phyloP scores from a whole-genome alignment of 2,329 filamentous ascomycete genomes.

The Ophiostoma ulmi region DNA sequence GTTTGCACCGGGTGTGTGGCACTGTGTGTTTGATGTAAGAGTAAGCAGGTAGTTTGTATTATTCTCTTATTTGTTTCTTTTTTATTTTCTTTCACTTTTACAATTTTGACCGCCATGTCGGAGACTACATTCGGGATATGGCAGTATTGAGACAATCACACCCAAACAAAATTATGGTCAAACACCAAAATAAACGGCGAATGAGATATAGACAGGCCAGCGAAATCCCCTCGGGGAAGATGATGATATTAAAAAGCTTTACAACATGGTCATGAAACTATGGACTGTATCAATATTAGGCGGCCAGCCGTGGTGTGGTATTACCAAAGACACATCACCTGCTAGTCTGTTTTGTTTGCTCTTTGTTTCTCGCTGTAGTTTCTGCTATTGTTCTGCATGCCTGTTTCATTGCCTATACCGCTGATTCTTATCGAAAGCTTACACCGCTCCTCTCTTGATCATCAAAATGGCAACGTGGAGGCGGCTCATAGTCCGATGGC shows the following conservation, averaged over 20 bases:
- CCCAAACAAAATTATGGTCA: background rate
- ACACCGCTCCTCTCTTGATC: background rate
- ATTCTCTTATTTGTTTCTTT: background rate
- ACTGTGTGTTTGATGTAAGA: constrained; percentile 63
- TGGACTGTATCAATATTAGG: background rate
- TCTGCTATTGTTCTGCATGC: background rate
- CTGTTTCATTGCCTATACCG: background rate
- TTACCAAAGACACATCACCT: background rate
- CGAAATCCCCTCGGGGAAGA: background rate
- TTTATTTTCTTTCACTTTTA: background rate
- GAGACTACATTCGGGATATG: background rate
- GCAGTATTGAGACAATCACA: background rate
- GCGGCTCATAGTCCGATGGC: background rate
- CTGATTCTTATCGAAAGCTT: background rate
- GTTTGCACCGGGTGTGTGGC: constrained; percentile 64
- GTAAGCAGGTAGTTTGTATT: constrained; percentile 30
- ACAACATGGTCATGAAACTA: background rate
- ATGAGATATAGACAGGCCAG: background rate
- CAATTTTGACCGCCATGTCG: constrained; percentile 19
- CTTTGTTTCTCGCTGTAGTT: background rate
- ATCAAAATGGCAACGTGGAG: background rate
- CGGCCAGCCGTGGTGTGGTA: constrained; percentile 9
- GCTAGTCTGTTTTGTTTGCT: background rate
- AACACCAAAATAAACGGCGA: background rate
- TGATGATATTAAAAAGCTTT: background rate